Evolutionary conservation across 805 yeast genomes (phyloP).

Genomic region (Metschnikowia lachancei): DNA sequence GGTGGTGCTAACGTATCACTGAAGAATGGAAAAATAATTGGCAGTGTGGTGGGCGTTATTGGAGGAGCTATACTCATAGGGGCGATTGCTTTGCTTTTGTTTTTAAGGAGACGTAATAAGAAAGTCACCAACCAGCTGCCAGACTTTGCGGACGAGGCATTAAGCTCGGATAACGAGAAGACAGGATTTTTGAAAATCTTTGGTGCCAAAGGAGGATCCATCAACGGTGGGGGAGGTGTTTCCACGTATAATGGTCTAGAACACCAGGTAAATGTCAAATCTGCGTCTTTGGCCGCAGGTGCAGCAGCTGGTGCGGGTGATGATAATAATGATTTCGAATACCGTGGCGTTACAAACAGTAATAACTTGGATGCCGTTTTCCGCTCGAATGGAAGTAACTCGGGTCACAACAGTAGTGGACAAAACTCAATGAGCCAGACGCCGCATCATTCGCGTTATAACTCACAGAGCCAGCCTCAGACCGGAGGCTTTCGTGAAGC

Average conservation of each 20-base stretch:
- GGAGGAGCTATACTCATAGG: constrained; percentile 47
- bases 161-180: constrained; percentile 21
- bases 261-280: constrained; percentile 21
- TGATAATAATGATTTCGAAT: constrained; percentile 34
- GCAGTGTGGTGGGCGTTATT: constrained; percentile 46
- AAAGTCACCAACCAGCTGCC: constrained; percentile 41
- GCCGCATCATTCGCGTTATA: constrained; percentile 17
- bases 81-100: constrained; percentile 34
- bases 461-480: constrained; percentile 10
- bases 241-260: constrained; percentile 29
- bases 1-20: constrained; percentile 11
- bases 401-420: constrained; percentile 15
- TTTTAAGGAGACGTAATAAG: constrained; percentile 32
- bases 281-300: constrained; percentile 15
- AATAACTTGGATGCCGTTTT: constrained; percentile 44
- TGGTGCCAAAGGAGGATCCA: constrained; percentile 24
- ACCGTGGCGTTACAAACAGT: constrained; percentile 43
- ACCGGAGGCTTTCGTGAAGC: constrained; percentile 14
- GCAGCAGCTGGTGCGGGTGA: constrained; percentile 9
- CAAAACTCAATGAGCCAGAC: constrained; percentile 13
- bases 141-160: constrained; percentile 38
- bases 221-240: constrained; percentile 20
- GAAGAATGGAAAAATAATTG: constrained; percentile 34
- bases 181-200: constrained; percentile 32
- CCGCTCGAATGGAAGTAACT: constrained; percentile 15